A percentile compares a stretch with the other conserved stretches of the same genome.
Conservation (phyloP, 2,329 filamentous ascomycete genomes). For the Paraconiothyrium sp. region DNA sequence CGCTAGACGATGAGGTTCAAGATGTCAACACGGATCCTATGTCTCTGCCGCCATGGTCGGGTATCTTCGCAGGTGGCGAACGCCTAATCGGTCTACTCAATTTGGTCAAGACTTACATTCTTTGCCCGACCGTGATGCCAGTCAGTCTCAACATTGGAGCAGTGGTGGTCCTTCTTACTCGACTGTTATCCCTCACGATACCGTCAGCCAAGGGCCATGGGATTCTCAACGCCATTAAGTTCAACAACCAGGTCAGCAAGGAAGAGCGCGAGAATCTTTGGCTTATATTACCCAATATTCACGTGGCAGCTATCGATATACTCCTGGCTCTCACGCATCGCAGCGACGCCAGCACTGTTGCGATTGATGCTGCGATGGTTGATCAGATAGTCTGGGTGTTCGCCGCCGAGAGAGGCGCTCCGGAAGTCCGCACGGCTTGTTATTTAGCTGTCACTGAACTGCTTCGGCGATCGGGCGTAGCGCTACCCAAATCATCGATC, state of each 20-base stretch:
- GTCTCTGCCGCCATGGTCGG: conserved; percentile 74
- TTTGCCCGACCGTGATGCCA: conserved; percentile 69
- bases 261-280: conserved; percentile 86
- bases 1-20: conserved; percentile 45
- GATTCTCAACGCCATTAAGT: conserved; percentile 56
- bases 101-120: conserved; percentile 71
- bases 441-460: conserved; percentile 70
- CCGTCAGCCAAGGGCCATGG: conserved; percentile 57
- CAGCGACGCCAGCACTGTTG: conserved; percentile 65
- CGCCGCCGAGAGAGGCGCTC: conserved; percentile 59
- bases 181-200: conserved; percentile 73
- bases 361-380: conserved; percentile 71
- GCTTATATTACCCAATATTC: conserved; percentile 76
- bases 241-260: conserved; percentile 76
- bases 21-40: conserved; percentile 54
- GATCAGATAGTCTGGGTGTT: conserved; percentile 80
- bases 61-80: conserved; percentile 77
- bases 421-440: conserved; percentile 65
- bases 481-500: conserved; percentile 72
- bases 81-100: conserved; percentile 73
- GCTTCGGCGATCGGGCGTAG: conserved; percentile 70
- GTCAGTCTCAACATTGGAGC: conserved; percentile 74
- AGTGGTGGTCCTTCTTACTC: conserved; percentile 73
- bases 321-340: conserved; percentile 66
- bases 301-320: conserved; percentile 74